A percentile compares a stretch with the other conserved stretches of the same genome.
These are phyloP conservation scores for Colletotrichum echinochloae DNA, from an alignment of 2,329 filamentous ascomycete genomes.

Conservation along the genomic window DNA sequence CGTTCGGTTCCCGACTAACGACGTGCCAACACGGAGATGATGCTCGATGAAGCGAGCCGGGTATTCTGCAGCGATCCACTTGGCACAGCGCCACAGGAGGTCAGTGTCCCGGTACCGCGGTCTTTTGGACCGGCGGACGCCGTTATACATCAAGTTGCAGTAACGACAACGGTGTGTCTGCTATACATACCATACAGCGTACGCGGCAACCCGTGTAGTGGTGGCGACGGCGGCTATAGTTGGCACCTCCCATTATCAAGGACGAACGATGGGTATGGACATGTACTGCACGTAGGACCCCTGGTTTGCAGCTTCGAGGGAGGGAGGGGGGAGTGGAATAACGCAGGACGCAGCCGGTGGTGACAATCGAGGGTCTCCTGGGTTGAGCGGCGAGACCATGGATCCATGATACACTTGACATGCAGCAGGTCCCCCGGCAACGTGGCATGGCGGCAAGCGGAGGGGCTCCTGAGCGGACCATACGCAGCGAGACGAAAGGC, in stretches of 20 bases:
- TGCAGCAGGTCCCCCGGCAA: slow-evolving; percentile 32
- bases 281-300: slow-evolving; percentile 13
- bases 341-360: background rate
- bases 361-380: slow-evolving; percentile 27
- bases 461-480: slow-evolving; percentile 12
- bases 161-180: slow-evolving; percentile 23
- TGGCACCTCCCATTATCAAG: slow-evolving; percentile 9
- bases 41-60: slow-evolving; percentile 28
- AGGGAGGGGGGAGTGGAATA: background rate
- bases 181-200: no score
- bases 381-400: slow-evolving; percentile 9
- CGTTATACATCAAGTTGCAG: slow-evolving; percentile 14
- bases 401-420: slow-evolving; percentile 31
- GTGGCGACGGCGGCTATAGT: background rate
- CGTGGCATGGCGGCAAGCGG: slow-evolving; percentile 30
- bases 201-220: no score
- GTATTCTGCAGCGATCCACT: slow-evolving; percentile 30
- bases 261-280: background rate
- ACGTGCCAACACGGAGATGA: slow-evolving; percentile 37
- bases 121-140: background rate
- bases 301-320: slow-evolving; percentile 7
- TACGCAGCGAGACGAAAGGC: background rate
- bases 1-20: slow-evolving; percentile 13
- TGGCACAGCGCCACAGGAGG: slow-evolving; percentile 33
- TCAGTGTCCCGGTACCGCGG: slow-evolving; percentile 22